A percentile compares a stretch with the other conserved stretches of the same genome.
phyloP scores from a whole-genome alignment of 2,329 filamentous ascomycete genomes.

The Diaporthe nobilis region DNA sequence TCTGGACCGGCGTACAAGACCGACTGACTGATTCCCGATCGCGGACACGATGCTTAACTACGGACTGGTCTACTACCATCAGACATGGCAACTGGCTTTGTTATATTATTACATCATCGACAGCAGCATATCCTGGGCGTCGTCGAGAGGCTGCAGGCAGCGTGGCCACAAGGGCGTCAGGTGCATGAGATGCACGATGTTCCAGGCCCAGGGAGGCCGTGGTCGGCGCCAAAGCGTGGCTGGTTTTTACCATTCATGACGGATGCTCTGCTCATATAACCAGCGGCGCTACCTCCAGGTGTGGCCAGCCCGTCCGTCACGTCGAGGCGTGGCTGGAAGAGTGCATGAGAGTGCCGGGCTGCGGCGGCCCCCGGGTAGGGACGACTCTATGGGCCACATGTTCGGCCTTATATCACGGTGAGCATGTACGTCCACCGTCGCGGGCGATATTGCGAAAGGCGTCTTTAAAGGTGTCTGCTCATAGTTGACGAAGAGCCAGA shows the following conservation, averaged over 20 bases:
- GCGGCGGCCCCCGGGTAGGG: constrained; percentile 72
- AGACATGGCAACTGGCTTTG: not conserved
- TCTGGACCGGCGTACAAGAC: not conserved
- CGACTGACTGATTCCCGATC: not conserved
- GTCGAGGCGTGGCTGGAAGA: constrained; percentile 67
- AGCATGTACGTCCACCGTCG: constrained; percentile 75
- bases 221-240: not conserved
- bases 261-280: constrained; percentile 71
- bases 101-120: not conserved
- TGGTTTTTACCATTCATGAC: constrained; percentile 56
- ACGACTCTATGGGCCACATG: constrained; percentile 69
- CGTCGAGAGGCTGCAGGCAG: constrained; percentile 8
- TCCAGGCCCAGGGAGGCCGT: not conserved
- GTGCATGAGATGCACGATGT: not conserved
- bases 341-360: constrained; percentile 73
- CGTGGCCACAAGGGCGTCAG: not conserved
- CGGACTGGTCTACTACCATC: not conserved
- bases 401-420: constrained; percentile 57
- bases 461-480: constrained; percentile 83
- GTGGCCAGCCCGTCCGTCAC: not conserved
- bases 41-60: not conserved
- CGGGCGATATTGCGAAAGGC: constrained; percentile 60
- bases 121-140: not conserved
- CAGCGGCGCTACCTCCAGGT: constrained; percentile 67
- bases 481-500: constrained; percentile 77